Percentiles rank a stretch among this genome's conserved stretches.
These are phyloP conservation scores for Ceriops decandra DNA, from an alignment of 345 rosid genomes.

Conservation along the genomic window DNA sequence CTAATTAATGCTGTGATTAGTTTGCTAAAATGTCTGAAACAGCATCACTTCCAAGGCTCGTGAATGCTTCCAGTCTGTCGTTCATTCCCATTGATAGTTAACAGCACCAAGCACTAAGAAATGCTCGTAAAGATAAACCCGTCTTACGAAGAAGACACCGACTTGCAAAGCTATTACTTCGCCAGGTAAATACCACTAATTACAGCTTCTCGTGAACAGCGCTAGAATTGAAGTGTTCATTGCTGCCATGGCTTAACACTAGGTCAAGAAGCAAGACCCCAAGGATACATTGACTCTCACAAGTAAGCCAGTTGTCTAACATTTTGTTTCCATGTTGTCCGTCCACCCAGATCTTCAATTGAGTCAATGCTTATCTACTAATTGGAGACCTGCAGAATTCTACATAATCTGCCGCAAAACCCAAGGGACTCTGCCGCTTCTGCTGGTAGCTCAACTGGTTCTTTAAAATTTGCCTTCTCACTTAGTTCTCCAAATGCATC, in stretches of 20 bases:
- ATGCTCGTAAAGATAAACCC: too few species aligned
- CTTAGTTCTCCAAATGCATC: conserved; percentile 66
- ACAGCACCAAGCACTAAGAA: too few species aligned
- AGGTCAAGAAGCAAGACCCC: neutral
- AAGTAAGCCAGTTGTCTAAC: too few species aligned
- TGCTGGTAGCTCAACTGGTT: conserved; percentile 35
- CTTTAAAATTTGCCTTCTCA: conserved; percentile 61
- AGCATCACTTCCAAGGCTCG: too few species aligned
- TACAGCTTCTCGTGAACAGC: neutral
- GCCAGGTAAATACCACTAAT: neutral
- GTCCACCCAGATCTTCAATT: neutral
- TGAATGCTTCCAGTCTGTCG: too few species aligned
- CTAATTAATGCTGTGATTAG: too few species aligned
- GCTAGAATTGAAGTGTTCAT: neutral
- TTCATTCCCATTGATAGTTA: too few species aligned
- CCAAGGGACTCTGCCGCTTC: conserved; percentile 29
- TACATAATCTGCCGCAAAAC: conserved; percentile 35
- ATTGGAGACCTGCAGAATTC: conserved; percentile 30
- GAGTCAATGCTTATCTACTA: neutral
- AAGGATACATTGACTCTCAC: too few species aligned
- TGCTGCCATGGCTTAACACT: neutral
- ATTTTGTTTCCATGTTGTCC: neutral
- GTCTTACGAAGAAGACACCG: too few species aligned
- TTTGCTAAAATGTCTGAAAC: too few species aligned
- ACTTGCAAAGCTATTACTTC: neutral